A percentile compares a stretch with the other conserved stretches of the same genome.
These are phyloP conservation scores for Raphidocelis subcapitata DNA, from an alignment of 139 green algal species.

Conservation along the genomic window DNA sequence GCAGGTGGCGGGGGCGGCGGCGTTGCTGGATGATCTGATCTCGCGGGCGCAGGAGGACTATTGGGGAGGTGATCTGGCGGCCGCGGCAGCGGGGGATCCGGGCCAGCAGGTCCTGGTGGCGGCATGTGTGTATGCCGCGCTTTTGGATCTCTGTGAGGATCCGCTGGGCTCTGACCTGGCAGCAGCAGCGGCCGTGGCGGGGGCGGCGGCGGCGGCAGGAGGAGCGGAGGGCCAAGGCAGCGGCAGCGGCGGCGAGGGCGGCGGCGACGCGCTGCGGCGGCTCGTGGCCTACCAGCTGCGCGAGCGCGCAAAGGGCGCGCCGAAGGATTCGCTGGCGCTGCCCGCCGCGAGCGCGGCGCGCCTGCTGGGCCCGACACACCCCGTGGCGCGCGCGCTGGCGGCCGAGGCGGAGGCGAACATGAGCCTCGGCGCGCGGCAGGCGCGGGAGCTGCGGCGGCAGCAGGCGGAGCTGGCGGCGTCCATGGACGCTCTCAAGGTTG, in stretches of 20 bases:
- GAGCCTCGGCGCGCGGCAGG: constrained; percentile 23
- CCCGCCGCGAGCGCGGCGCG: not conserved
- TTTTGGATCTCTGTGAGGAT: constrained; percentile 21
- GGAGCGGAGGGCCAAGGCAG: not conserved
- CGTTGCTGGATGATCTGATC: not conserved
- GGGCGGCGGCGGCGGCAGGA: constrained; percentile 1
- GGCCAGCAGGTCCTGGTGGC: constrained; percentile 18
- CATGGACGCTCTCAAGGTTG: constrained; percentile 15
- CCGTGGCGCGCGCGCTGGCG: constrained; percentile 8
- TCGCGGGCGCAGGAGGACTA: not conserved
- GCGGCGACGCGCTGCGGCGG: constrained; percentile 10
- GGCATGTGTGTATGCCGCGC: constrained; percentile 27
- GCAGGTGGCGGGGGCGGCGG: not conserved
- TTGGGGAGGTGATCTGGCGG: not conserved
- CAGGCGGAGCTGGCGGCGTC: constrained; percentile 16
- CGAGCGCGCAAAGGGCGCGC: constrained; percentile 2
- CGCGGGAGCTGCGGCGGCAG: constrained; percentile 25
- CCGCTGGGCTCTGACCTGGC: not conserved
- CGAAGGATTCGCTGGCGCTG: constrained; percentile 17
- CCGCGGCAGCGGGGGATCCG: not conserved
- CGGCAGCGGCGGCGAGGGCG: not conserved
- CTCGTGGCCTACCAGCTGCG: constrained; percentile 35
- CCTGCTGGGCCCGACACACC: constrained; percentile 22
- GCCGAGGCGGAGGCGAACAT: constrained; percentile 32
- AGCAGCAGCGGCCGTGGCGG: not conserved